A percentile compares a stretch with the other conserved stretches of the same genome.
These are phyloP conservation scores for Sporothrix sp. DNA, from an alignment of 2,329 filamentous ascomycete species.

Conservation along the genomic window DNA sequence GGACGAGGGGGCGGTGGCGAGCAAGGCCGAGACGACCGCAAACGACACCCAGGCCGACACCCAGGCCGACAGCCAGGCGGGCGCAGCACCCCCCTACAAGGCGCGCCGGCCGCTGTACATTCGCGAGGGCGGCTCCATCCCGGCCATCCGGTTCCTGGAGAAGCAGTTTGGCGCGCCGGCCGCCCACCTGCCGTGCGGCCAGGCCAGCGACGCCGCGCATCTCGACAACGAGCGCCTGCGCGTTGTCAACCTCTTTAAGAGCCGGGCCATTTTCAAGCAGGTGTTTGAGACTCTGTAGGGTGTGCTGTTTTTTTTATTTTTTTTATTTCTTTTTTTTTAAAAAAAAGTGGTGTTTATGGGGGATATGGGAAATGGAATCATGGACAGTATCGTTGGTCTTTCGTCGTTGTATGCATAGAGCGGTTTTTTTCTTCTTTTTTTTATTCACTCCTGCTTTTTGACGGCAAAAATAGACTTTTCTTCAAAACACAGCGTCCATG, in stretches of 20 bases:
- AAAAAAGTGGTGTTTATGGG: neutral
- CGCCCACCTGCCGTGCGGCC: conserved; percentile 86
- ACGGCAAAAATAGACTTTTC: too few relatives aligned
- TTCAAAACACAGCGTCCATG: too few relatives aligned
- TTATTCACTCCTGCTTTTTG: neutral
- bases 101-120: conserved; percentile 72
- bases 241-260: conserved; percentile 79
- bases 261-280: conserved; percentile 78
- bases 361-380: neutral
- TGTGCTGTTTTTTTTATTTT: neutral
- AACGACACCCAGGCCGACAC: too few relatives aligned
- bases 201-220: conserved; percentile 89
- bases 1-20: neutral
- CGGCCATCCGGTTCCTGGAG: conserved; percentile 85
- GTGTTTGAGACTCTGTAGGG: conserved; percentile 62
- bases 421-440: neutral
- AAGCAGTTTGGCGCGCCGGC: conserved; percentile 89
- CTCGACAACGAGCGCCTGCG: conserved; percentile 90
- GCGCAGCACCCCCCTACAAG: conserved; percentile 23
- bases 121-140: conserved; percentile 89
- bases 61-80: neutral
- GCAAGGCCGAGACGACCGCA: neutral
- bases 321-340: neutral
- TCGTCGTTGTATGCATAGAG: too few relatives aligned
- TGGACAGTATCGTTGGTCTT: too few relatives aligned